Conservation (phyloP, 108 stramenopile genomes). For the Cyclotella kingstonii region DNA sequence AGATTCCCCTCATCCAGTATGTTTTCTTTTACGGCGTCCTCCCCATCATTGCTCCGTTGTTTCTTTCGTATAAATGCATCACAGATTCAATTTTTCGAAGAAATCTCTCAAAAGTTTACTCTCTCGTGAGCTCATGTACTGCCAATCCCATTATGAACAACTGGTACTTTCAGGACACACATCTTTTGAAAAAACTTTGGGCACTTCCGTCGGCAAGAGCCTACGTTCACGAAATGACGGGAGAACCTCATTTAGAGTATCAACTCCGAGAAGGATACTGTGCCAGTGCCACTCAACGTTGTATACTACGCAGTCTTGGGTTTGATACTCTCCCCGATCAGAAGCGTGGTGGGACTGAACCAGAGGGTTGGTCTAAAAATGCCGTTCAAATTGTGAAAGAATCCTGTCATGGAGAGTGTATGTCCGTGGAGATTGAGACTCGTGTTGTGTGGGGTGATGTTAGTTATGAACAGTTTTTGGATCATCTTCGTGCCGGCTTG, state of each 20-base stretch:
- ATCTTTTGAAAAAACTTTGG: conserved; percentile 17
- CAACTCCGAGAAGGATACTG: conserved; percentile 41
- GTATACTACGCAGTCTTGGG: conserved; percentile 33
- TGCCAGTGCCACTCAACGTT: conserved; percentile 42
- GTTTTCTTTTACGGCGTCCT: conserved; percentile 28
- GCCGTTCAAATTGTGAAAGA: conserved; percentile 22
- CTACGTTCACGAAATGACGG: conserved; percentile 14
- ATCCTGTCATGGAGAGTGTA: neutral
- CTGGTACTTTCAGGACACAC: conserved; percentile 30
- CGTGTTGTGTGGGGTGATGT: conserved; percentile 22
- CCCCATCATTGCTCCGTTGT: conserved; percentile 19
- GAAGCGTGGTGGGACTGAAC: conserved; percentile 23
- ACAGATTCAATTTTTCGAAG: conserved; percentile 20
- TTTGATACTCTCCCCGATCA: conserved; percentile 12
- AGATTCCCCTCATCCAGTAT: neutral
- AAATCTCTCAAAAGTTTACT: conserved; percentile 2
- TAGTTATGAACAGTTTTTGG: conserved; percentile 26
- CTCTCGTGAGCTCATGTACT: conserved; percentile 16
- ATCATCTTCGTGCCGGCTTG: conserved; percentile 17
- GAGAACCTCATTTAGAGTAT: conserved; percentile 37
- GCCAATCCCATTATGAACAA: neutral
- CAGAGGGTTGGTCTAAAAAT: conserved; percentile 27
- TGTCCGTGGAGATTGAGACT: conserved; percentile 5
- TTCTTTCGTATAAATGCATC: conserved; percentile 23
- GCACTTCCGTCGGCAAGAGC: conserved; percentile 17